Base-by-base conservation (phyloP, 768 basidiomycete species). In the Leccinum ochraceum region DNA sequence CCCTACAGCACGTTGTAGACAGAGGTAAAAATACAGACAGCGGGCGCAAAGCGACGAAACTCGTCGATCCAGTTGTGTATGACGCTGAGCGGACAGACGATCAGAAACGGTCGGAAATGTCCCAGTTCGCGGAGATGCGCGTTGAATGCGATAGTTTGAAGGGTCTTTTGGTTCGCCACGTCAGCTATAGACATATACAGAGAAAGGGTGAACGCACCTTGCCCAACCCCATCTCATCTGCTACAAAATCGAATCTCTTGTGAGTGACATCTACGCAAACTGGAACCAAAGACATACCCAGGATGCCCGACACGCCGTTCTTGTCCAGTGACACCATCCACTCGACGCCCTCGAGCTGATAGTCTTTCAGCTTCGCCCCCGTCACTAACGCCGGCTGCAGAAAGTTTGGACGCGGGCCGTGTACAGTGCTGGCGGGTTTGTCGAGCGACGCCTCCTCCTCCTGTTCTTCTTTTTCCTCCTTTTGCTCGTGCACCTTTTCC, bases 161-260 rank as follows among this genome's bases (percentile, higher is more conserved):
- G 80, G 0, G 97, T 99, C 92, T 97, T 60, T 60, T 50, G 49
- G 2, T 46, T 46, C 4, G 60, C 60, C 28, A 42, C 20, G 46
- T 44, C 3, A 14, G 10, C 2, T 20, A 10, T 20, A 44, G 4
- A 44, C 42, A 11, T 1, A 17, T 0, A 50, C 13, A 36, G 8
- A 36, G 8, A n/a, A 17, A 6, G 9, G 4, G 1, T 1, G 10
- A 34, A 56, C 51, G 13, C 62, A 87, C 89, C 81, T 90, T 94
- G 54, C 94, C 94, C 1, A 96, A 77, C 20, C 94, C 95, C 95
- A 97, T 97, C 72, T 97, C 95, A 67, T 97, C 95, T 28, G 95
- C 95, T 87, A 74, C 37, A 8, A 16, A 54, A 32, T n/a, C 22
- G 4, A 44, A 44, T 20, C 10, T 20, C 42, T 44, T 13, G 20